Conservation (phyloP, 768 basidiomycete species). For the Brasilioporus rufonigricans region DNA sequence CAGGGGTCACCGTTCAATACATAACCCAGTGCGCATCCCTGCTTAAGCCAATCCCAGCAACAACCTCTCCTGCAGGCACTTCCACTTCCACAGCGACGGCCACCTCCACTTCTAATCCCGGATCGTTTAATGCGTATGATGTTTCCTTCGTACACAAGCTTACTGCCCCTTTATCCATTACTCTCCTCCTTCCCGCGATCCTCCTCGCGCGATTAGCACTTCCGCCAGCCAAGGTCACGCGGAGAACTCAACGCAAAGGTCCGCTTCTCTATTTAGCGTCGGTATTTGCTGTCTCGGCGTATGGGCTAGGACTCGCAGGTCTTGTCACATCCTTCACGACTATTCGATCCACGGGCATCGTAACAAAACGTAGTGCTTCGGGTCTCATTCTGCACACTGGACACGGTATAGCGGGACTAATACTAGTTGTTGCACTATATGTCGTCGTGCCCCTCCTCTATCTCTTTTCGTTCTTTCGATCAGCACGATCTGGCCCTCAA, state of each 20-base stretch:
- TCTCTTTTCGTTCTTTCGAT: conserved; percentile 29
- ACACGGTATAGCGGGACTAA: conserved; percentile 65
- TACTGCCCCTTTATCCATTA: conserved; percentile 48
- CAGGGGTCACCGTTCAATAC: conserved; percentile 62
- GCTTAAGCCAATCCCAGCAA: conserved; percentile 23
- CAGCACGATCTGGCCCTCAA: conserved; percentile 9
- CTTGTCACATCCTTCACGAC: conserved; percentile 63
- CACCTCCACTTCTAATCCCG: conserved; percentile 10
- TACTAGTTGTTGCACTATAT: conserved; percentile 63
- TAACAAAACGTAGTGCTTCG: conserved; percentile 34
- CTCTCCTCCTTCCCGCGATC: conserved; percentile 41
- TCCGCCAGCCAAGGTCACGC: conserved; percentile 31
- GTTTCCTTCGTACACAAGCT: conserved; percentile 48
- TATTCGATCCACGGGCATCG: conserved; percentile 31
- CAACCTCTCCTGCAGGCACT: conserved; percentile 20
- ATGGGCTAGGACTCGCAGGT: conserved; percentile 61
- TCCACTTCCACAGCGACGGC: conserved; percentile 15
- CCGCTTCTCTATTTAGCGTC: conserved; percentile 36
- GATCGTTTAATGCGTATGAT: conserved; percentile 34
- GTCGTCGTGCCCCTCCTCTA: conserved; percentile 43
- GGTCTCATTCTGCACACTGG: conserved; percentile 46
- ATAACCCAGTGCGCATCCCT: conserved; percentile 57
- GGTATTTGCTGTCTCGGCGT: conserved; percentile 45
- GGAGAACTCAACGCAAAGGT: conserved; percentile 21
- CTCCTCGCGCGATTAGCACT: conserved; percentile 42